A percentile compares a stretch with the other conserved stretches of the same genome.
phyloP scores from a whole-genome alignment of 2,329 filamentous ascomycete genomes.

The Alternaria rosae region DNA sequence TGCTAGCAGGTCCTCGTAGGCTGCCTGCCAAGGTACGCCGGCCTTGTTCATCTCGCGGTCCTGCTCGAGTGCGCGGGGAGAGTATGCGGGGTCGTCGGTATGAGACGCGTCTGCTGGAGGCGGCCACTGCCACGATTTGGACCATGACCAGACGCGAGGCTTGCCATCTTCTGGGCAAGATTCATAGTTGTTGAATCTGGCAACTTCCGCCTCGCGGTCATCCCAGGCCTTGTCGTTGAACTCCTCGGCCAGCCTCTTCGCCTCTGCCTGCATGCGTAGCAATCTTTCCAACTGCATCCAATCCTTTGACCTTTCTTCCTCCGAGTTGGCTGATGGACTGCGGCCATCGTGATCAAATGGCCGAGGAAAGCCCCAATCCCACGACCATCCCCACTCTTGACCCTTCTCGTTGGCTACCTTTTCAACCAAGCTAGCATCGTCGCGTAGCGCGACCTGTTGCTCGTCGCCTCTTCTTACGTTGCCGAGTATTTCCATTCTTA shows the following conservation, averaged over 20 bases:
- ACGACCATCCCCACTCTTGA: slow-evolving; percentile 46
- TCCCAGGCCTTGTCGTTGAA: slow-evolving; percentile 16
- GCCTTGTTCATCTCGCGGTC: slow-evolving; percentile 48
- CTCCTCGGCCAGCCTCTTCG: slow-evolving; percentile 10
- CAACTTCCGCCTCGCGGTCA: neutral
- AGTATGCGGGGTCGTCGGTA: slow-evolving; percentile 52
- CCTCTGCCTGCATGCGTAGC: slow-evolving; percentile 12
- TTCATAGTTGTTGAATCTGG: neutral
- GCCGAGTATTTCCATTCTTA: slow-evolving; percentile 35
- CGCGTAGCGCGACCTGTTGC: neutral
- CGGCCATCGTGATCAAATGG: slow-evolving; percentile 31
- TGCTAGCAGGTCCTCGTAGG: slow-evolving; percentile 66
- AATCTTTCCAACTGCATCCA: slow-evolving; percentile 5
- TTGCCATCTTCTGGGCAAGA: neutral
- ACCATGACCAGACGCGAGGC: slow-evolving; percentile 16
- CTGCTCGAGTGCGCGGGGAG: slow-evolving; percentile 62
- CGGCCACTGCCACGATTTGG: slow-evolving; percentile 32
- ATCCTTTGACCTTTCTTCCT: slow-evolving; percentile 4
- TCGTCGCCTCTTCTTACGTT: slow-evolving; percentile 1
- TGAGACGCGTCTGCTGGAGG: slow-evolving; percentile 17
- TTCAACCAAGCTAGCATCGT: slow-evolving; percentile 34
- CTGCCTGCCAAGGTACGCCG: slow-evolving; percentile 61
- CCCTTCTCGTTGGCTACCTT: slow-evolving; percentile 40
- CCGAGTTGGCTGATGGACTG: neutral
- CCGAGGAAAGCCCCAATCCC: slow-evolving; percentile 44